Evolutionary conservation across 2,329 filamentous ascomycete genomes (phyloP), one percentile per base, ranked within the genome.

Genomic region (Pyrenochaeta sp.): DNA sequence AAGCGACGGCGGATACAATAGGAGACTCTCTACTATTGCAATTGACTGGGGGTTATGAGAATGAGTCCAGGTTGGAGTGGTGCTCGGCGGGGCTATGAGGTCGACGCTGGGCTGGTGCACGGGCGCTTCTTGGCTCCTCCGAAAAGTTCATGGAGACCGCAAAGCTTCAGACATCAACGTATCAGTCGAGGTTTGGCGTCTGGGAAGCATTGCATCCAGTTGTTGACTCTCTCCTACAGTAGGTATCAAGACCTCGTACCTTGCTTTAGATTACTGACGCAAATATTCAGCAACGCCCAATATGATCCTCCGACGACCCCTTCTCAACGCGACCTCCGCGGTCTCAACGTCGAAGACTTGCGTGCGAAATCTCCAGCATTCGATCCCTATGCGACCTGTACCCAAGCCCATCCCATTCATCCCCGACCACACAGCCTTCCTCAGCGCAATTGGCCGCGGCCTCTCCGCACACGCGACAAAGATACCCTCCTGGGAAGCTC

Each of bases 11-110:
- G 53, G 56, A 82, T 39, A 39, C 84, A 89, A 91, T 92, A 95
- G 92, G 92, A 96, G 92, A 83, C 92, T 96, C 95, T 98, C 95
- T 90, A 98, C 95, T 97, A 77, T 69, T 76, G 74, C 71, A 54
- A 61, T 58, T 46, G 48, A 52, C 43, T 51, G 40, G 50, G 52
- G 49, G 53, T 52, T 40, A 30, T 50, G 56, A 45, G 51, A 55
- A 30, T 59, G 52, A 50, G 39, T 15, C 25, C 39, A 45, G 54
- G 50, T 51, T 54, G 56, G 47, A 54, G 50, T 50, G 53, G 62
- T 56, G 47, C 37, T 58, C 28, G 52, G 61, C 52, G 60, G 59
- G 62, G 54, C 57, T 53, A 46, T 57, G 56, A 51, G 51, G 58
- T 52, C 50, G 58, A 24, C 43, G 53, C 55, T 42, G 37, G 50